Evolutionary conservation across 345 rosid species (phyloP).

Genomic region (Psidium guajava): DNA sequence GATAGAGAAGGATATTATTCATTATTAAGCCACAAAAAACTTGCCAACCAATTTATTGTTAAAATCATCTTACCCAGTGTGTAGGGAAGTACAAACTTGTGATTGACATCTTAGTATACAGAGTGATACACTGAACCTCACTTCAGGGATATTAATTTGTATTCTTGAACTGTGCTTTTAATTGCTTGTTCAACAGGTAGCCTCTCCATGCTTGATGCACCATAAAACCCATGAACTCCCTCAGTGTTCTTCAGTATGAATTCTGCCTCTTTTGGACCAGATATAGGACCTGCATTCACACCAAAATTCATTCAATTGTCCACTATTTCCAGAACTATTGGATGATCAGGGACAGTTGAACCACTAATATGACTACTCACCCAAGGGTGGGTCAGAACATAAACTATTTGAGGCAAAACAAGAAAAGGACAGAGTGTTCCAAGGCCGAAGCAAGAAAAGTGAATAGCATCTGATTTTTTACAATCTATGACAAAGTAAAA

Average conservation of each 20-base stretch:
- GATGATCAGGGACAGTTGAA: neutral
- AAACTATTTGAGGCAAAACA: neutral
- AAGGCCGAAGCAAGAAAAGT: neutral
- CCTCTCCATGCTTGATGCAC: constrained; percentile 98
- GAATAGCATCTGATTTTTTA: neutral
- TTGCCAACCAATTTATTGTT: neutral
- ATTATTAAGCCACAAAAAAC: neutral
- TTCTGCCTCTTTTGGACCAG: constrained; percentile 78
- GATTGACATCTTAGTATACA: neutral
- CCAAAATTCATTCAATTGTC: neutral
- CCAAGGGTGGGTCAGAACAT: neutral
- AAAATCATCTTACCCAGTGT: neutral
- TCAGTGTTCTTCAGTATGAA: constrained; percentile 56
- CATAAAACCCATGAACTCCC: constrained; percentile 83
- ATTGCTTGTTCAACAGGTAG: constrained; percentile 80
- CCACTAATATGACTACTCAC: neutral
- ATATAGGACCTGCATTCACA: constrained; percentile 61
- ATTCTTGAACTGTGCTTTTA: constrained; percentile 53
- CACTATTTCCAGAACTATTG: neutral
- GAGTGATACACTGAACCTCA: constrained; percentile 3
- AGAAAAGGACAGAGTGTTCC: neutral
- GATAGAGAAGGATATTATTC: neutral
- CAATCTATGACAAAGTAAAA: neutral
- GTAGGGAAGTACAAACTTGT: neutral
- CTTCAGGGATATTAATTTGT: constrained; percentile 57